Evolutionary conservation across 129 eudicot species (phyloP), one percentile per base, ranked within the genome.

Genomic region (Flaveria robusta): DNA sequence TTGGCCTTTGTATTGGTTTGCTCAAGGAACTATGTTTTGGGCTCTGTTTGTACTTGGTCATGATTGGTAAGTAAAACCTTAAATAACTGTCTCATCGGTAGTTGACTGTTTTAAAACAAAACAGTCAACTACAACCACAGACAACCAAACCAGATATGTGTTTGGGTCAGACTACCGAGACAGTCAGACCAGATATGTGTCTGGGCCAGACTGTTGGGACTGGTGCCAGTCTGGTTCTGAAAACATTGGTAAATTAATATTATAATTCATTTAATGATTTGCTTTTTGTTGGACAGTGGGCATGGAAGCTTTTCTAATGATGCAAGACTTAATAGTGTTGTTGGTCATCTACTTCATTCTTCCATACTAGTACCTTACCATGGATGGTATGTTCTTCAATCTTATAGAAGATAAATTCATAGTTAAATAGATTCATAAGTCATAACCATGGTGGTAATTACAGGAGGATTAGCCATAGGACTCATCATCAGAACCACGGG

Each of bases 21-120:
- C 96, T 82, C 99, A 94, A 77, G 87, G 97, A 15, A 94, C 99
- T 47, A 94, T 91, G 97, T 94, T 94, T 69, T 94, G 99, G 99
- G 99, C 99, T 67, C 77, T 94, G 34, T 94, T 94, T 89, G 99
- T 94, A 84, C 99, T 94, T 88, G 99, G 99, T 26, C 99, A 94
- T 87, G 99, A 94, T 76, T 94, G 99, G 99, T 94, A 86, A 85
- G 49, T 9, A 2, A 3, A 18, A 26, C 41, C 31, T 74, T 70
- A 27, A 6, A 9, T n/a, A 34, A 34, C 1, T 0, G 1, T 31
- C 37, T 7, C 37, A 31, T 1, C 7, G 5, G 39, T 34, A 5
- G 7, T 34, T 34, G 5, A 34, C 39, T 34, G 39, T 34, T 31
- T 31, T 31, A 5, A 31, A 31, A 0, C 1, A 31, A 31, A 31